phyloP scores from a whole-genome alignment of 2,329 filamentous ascomycete genomes.

The Aureobasidium sp. region DNA sequence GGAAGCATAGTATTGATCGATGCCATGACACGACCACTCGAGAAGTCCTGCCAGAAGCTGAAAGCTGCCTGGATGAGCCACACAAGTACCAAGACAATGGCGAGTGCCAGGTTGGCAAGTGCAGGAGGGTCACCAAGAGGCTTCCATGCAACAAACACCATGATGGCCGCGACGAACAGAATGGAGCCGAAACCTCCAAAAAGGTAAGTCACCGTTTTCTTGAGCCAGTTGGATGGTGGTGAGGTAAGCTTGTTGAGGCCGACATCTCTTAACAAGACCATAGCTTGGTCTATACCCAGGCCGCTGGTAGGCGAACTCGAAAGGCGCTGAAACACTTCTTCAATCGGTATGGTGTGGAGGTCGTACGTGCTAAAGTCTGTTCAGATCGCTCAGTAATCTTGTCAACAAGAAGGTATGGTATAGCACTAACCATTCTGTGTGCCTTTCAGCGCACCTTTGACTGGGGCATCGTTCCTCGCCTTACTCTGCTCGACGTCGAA shows the following conservation, averaged over 20 bases:
- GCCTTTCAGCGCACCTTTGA: slow-evolving; percentile 20
- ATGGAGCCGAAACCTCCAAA: slow-evolving; percentile 72
- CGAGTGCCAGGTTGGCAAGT: slow-evolving; percentile 63
- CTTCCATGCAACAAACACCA: slow-evolving; percentile 72
- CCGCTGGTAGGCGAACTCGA: slow-evolving; percentile 51
- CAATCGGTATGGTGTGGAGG: slow-evolving; percentile 56
- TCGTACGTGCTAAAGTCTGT: slow-evolving; percentile 46
- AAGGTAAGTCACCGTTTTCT: slow-evolving; percentile 60
- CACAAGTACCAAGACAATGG: slow-evolving; percentile 64
- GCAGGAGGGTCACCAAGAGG: slow-evolving; percentile 68
- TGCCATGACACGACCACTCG: slow-evolving; percentile 67
- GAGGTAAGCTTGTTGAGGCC: slow-evolving; percentile 62
- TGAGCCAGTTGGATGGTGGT: slow-evolving; percentile 54
- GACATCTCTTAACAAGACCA: slow-evolving; percentile 50
- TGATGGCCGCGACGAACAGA: slow-evolving; percentile 58
- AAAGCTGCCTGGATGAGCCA: slow-evolving; percentile 52
- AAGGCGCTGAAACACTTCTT: slow-evolving; percentile 55
- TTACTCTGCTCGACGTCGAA: slow-evolving; percentile 36
- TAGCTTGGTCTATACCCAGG: slow-evolving; percentile 53
- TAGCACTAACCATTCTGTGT: slow-evolving; percentile 26
- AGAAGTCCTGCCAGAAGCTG: slow-evolving; percentile 64
- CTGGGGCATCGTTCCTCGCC: slow-evolving; percentile 21
- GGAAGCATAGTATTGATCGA: slow-evolving; percentile 77
- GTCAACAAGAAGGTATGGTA: background rate
- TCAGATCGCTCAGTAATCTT: slow-evolving; percentile 2